Evolutionary conservation across 768 basidiomycete species (phyloP).

Genomic region (Harrya chromipes): DNA sequence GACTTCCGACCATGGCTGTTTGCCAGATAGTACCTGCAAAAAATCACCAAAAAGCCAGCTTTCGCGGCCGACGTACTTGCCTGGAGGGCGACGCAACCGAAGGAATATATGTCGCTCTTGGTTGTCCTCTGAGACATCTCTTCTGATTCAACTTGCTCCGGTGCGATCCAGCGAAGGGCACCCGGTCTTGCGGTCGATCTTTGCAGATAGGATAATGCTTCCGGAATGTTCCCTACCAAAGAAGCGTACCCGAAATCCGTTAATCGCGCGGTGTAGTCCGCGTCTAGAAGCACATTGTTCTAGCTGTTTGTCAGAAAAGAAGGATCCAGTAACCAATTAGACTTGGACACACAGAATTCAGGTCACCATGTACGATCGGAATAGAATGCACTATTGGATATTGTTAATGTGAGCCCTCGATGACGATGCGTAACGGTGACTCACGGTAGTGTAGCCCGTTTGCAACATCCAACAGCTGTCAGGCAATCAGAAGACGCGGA

Average conservation of each 20-base stretch:
- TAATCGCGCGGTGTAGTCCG: slow-evolving; percentile 32
- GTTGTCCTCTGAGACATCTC: neutral
- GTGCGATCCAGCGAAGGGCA: slow-evolving; percentile 44
- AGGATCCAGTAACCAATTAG: neutral
- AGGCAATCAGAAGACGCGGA: slow-evolving; percentile 20
- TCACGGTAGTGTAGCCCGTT: slow-evolving; percentile 3
- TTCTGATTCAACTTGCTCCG: slow-evolving; percentile 28
- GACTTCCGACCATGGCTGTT: neutral
- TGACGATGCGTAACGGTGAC: neutral
- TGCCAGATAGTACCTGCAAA: slow-evolving; percentile 6
- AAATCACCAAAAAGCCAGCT: slow-evolving; percentile 14
- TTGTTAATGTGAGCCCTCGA: too few relatives aligned
- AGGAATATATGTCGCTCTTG: slow-evolving; percentile 14
- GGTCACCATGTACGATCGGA: too few relatives aligned
- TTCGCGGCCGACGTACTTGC: slow-evolving; percentile 37
- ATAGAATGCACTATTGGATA: too few relatives aligned
- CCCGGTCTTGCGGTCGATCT: slow-evolving; percentile 29
- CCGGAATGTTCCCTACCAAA: neutral
- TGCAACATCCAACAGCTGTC: slow-evolving; percentile 6
- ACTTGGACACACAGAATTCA: neutral
- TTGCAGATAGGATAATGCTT: neutral
- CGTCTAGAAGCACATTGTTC: slow-evolving; percentile 16
- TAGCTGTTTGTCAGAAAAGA: neutral
- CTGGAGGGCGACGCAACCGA: slow-evolving; percentile 28
- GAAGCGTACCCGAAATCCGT: slow-evolving; percentile 40